These are phyloP conservation scores for Gonapodya prolifera DNA, from an alignment of 192 early-diverging fungal genomes.

Conservation along the genomic window DNA sequence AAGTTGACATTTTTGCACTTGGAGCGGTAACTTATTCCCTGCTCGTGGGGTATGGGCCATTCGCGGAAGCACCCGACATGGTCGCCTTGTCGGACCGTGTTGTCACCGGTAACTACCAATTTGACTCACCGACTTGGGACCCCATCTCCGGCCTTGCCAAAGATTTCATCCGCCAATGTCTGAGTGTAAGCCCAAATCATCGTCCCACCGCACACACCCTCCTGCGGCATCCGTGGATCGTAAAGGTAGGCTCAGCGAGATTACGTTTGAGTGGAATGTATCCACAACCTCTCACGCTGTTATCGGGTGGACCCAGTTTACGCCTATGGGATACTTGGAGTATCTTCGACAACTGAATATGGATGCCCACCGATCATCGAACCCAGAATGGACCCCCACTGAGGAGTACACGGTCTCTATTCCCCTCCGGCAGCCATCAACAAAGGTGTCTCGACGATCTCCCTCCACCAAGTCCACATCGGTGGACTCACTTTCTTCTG, in stretches of 20 bases:
- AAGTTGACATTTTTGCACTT: conserved; percentile 4
- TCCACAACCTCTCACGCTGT: too few species aligned
- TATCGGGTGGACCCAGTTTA: too few species aligned
- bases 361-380: neutral
- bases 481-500: neutral
- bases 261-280: neutral
- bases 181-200: conserved; percentile 47
- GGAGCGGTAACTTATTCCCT: conserved; percentile 10
- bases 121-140: conserved; percentile 73
- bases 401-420: neutral
- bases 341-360: neutral
- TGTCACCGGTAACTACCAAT: conserved; percentile 57
- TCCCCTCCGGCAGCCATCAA: neutral
- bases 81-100: conserved; percentile 40
- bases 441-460: neutral
- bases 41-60: neutral
- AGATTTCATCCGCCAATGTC: conserved; percentile 42
- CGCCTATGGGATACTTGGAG: neutral
- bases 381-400: neutral
- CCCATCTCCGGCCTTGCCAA: conserved; percentile 48
- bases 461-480: neutral
- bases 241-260: neutral
- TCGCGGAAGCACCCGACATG: neutral
- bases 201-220: conserved; percentile 64
- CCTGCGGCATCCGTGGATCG: conserved; percentile 60